These are phyloP conservation scores for Colletotrichum incanum DNA, from an alignment of 2,329 filamentous ascomycete species.

Conservation along the genomic window DNA sequence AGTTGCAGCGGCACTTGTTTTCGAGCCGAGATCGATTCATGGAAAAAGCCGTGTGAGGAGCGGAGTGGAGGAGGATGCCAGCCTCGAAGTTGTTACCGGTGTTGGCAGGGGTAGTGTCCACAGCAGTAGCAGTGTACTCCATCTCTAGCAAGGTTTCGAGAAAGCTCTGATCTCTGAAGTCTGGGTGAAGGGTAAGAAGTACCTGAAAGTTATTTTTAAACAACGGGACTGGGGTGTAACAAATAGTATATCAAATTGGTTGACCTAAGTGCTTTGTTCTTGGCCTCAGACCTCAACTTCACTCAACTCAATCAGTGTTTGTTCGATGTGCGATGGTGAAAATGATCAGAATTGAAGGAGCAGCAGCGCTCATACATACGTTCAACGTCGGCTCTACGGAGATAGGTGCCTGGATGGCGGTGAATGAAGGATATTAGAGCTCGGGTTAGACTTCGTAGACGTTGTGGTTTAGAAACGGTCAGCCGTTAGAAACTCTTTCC, in stretches of 20 bases:
- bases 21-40: not conserved
- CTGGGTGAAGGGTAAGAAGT: not conserved
- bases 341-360: too few relatives aligned
- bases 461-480: not conserved
- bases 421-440: not conserved
- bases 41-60: not conserved
- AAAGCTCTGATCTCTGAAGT: not conserved
- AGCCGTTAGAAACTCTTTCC: not conserved
- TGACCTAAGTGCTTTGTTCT: not conserved
- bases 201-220: too few relatives aligned
- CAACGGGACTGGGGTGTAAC: not conserved
- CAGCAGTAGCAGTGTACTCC: not conserved
- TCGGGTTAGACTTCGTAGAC: not conserved
- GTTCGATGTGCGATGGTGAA: not conserved
- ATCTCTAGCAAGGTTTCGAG: not conserved
- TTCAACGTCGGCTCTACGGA: too few relatives aligned
- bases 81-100: not conserved
- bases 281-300: not conserved
- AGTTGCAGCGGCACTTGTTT: not conserved
- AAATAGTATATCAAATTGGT: not conserved
- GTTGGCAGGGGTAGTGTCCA: not conserved
- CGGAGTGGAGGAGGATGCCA: not conserved
- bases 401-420: too few relatives aligned
- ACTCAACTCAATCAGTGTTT: not conserved
- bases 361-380: not conserved